These are phyloP conservation scores for Corylus avellana DNA, from an alignment of 306 rosid genomes.

Conservation along the genomic window DNA sequence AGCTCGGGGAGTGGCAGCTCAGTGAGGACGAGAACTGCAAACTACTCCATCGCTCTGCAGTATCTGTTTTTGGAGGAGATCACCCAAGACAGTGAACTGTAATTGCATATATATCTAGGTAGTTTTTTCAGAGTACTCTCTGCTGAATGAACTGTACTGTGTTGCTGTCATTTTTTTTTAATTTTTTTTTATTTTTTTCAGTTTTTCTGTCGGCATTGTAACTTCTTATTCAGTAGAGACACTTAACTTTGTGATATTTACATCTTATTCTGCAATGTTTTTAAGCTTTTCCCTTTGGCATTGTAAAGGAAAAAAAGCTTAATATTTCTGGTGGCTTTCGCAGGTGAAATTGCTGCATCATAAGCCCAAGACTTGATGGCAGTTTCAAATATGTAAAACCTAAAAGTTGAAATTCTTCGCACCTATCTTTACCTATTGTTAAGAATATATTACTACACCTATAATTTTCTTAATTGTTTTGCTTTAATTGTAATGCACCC, in stretches of 20 bases:
- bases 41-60: conserved; percentile 84
- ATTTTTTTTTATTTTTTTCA: neutral
- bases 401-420: no score
- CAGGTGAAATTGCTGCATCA: no score
- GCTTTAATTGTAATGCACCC: no score
- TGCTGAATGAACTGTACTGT: neutral
- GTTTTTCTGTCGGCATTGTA: neutral
- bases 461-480: no score
- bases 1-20: conserved; percentile 32
- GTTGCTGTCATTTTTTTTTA: neutral
- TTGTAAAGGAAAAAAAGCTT: no score
- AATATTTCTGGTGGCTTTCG: no score
- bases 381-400: no score
- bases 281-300: no score
- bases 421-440: no score
- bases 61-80: conserved; percentile 57
- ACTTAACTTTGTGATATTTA: neutral
- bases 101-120: neutral
- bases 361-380: no score
- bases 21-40: conserved; percentile 44
- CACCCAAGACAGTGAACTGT: conserved; percentile 33
- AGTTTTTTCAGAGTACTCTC: neutral
- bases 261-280: neutral
- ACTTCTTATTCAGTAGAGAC: neutral
- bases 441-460: no score